Conservation (phyloP, 805 yeast genomes). For the Teunomyces cretensis region DNA sequence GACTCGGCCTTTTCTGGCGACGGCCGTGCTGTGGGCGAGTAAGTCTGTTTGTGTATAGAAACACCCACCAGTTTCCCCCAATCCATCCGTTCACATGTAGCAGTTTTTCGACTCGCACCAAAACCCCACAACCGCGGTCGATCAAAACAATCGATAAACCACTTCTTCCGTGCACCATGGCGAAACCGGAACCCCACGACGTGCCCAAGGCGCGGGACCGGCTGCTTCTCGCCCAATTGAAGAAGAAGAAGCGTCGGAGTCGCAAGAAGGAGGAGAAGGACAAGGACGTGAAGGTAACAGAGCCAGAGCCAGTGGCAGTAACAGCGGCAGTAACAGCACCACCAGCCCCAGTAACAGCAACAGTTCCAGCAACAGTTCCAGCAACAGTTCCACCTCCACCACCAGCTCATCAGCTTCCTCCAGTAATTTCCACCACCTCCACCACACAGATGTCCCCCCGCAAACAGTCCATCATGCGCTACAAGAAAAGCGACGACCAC, state of each 20-base stretch:
- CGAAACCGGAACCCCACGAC: neutral
- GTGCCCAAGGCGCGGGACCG: neutral
- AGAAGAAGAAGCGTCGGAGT: slow-evolving; percentile 1
- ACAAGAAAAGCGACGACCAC: slow-evolving; percentile 29
- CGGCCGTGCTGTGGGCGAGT: slow-evolving; percentile 21
- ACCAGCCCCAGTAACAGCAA: too few relatives aligned
- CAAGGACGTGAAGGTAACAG: neutral
- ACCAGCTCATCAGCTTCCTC: neutral
- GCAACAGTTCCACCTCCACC: neutral
- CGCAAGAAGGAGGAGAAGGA: neutral
- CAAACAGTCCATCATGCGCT: slow-evolving; percentile 38
- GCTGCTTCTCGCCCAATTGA: neutral
- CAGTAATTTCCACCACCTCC: neutral
- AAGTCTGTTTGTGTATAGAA: neutral
- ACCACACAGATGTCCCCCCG: slow-evolving; percentile 30
- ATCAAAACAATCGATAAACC: neutral
- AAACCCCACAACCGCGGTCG: slow-evolving; percentile 1
- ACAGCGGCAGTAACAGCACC: neutral
- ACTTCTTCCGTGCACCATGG: neutral
- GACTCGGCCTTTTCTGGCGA: slow-evolving; percentile 15
- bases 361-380: neutral
- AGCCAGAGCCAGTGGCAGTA: neutral
- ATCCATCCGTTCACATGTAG: neutral
- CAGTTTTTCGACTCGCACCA: neutral
- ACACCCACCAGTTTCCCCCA: too few relatives aligned